Conservation (phyloP, 768 basidiomycete species). For the Butyriboletus loyo region DNA sequence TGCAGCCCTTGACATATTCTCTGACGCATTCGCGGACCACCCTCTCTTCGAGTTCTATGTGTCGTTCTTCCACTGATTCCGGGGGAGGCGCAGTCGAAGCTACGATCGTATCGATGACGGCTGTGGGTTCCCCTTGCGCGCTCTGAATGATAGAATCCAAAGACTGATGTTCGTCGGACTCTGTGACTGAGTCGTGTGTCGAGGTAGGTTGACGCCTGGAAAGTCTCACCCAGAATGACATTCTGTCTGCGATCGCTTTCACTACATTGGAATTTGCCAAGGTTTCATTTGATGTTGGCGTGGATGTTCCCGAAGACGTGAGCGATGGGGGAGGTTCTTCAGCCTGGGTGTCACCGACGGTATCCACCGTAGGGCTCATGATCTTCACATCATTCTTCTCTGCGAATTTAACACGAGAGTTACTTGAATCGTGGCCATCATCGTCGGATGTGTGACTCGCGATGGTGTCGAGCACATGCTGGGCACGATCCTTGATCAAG, state of each 20-base stretch:
- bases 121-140: conserved; percentile 45
- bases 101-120: conserved; percentile 56
- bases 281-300: conserved; percentile 47
- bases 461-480: conserved; percentile 48
- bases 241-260: conserved; percentile 57
- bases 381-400: conserved; percentile 45
- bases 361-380: conserved; percentile 35
- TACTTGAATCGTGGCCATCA: conserved; percentile 21
- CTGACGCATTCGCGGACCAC: conserved; percentile 75
- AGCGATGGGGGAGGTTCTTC: conserved; percentile 14
- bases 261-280: conserved; percentile 50
- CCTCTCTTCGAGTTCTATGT: conserved; percentile 77
- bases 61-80: conserved; percentile 57
- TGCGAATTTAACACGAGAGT: conserved; percentile 53
- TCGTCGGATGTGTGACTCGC: conserved; percentile 43
- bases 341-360: background rate
- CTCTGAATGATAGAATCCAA: conserved; percentile 43
- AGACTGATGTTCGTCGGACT: conserved; percentile 21
- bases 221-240: conserved; percentile 74
- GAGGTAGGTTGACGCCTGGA: conserved; percentile 43
- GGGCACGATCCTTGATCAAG: conserved; percentile 62
- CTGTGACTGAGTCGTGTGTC: conserved; percentile 8
- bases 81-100: conserved; percentile 63
- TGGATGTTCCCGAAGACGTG: conserved; percentile 51
- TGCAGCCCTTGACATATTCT: conserved; percentile 78